Evolutionary conservation across 306 rosid genomes (phyloP), one percentile per base, ranked within the genome.

Genomic region (Gastrolobium villosum): DNA sequence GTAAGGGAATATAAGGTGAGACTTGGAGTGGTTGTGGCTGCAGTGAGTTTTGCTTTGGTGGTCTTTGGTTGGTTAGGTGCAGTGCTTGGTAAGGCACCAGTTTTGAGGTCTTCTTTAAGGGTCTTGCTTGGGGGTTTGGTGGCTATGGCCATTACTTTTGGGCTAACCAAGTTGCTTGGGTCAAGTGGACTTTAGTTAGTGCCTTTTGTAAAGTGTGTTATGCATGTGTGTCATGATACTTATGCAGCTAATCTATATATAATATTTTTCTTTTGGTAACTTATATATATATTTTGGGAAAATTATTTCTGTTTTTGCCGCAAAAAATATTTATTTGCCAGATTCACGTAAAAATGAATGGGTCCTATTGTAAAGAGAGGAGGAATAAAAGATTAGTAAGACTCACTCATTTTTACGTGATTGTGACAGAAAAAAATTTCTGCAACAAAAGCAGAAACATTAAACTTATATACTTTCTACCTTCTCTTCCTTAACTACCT

Each of bases 91-190:
- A 93, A 88, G 67, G 89, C 89, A 7, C 93, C 97, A 0, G 60
- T 82, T 2, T 14, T 87, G 34, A 88, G 86, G 81, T 87, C 99
- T 5, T 6, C 62, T 2, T 0, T 67, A 0, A 86, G 99, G 85
- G 93, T 92, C 67, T 76, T 95, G 86, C 1, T 91, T 56, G 99
- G 99, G 26, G 99, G 99, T 46, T 91, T 95, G 99, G 34, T 95
- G 52, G 99, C 99, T 45, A 95, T 95, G 98, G 84, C 89, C 4
- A 70, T 93, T 10, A 95, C 99, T 72, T 93, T 86, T 68, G 97
- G 96, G 4, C 72, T 93, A 62, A 92, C 97, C 13, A 95, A 91
- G 87, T 75, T 89, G 81, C 90, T 93, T 70, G 94, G 97, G 2
- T 85, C 90, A 30, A 91, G 90, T n/a, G 95, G 87, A 10, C 87